Evolutionary conservation across 306 rosid species (phyloP), one percentile per base, ranked within the genome.

Genomic region (Vigna angularis): DNA sequence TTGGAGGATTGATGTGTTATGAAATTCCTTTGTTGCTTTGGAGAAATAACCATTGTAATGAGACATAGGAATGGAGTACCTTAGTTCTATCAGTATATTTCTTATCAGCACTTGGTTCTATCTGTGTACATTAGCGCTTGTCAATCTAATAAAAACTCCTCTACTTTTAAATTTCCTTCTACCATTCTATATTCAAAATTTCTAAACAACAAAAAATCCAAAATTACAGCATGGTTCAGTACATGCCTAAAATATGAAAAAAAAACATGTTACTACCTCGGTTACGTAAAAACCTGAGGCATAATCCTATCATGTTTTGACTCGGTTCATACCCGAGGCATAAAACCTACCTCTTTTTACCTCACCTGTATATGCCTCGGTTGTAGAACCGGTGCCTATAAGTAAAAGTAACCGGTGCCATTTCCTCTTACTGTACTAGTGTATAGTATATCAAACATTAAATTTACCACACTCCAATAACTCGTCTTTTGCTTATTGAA

Each of bases 1-100:
- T 89, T 66, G 98, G 98, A 47, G 97, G 87, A 68, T 83, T 95
- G 86, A 88, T 84, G 82, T 79, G 96, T 86, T 95, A 82, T 65
- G 97, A 90, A 87, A 92, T 92, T 87, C 98, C 98, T 1, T 83
- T 72, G 4, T 89, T 13, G 90, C 3, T 1, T 64, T 17, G 49
- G 26, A 18, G 69, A 65, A 14, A 20, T 22, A 30, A 45, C 10
- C 5, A 6, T 34, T 74, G 48, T 62, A 68, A 62, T 49, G 58
- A 56, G 28, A 32, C 36, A n/a, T 18, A 36, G 66, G 6, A 4
- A 4, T 38, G 40, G 30, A 47, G 69, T 45, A 28, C 32, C 32
- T 28, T 28, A 28, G 32, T 28, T 3, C 32, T 28, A 3, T 28
- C 32, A 28, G 4, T 28, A 3, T 28, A 3, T 28, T 28, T 28